Conservation (phyloP, 1,284 basidiomycete genomes). For the Leccinum subrobustum region DNA sequence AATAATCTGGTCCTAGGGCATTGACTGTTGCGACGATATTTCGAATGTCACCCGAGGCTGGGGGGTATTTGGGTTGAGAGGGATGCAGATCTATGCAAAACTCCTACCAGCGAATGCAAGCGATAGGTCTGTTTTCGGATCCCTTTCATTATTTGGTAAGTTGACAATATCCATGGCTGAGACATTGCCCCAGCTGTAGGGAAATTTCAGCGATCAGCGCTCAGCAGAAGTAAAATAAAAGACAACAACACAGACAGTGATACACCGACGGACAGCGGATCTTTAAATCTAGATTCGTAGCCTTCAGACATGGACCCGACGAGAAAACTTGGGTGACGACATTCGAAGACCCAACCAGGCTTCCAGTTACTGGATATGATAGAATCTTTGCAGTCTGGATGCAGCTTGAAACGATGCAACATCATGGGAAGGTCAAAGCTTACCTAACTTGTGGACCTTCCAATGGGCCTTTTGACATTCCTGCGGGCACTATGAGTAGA, state of each 20-base stretch:
- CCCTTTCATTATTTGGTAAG: conserved; percentile 36
- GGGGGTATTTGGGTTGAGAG: not conserved
- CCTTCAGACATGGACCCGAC: conserved; percentile 3
- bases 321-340: conserved; percentile 25
- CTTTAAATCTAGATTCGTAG: conserved; percentile 8
- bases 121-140: conserved; percentile 35
- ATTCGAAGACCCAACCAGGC: conserved; percentile 25
- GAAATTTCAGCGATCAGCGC: not conserved
- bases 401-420: not conserved
- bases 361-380: conserved; percentile 24
- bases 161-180: conserved; percentile 41
- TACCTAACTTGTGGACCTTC: conserved; percentile 26
- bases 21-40: conserved; percentile 26
- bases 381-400: conserved; percentile 26
- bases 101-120: conserved; percentile 35
- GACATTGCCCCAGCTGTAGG: conserved; percentile 23
- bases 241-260: conserved; percentile 21
- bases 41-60: conserved; percentile 30
- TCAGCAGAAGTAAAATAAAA: not conserved
- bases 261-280: conserved; percentile 18
- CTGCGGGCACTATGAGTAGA: conserved; percentile 5
- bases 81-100: not conserved
- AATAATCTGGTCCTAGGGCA: conserved; percentile 25
- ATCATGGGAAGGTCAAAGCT: not conserved
- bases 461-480: conserved; percentile 29